Conservation (phyloP, 2,329 filamentous ascomycete species). For the Chaetomiaceae sp. region DNA sequence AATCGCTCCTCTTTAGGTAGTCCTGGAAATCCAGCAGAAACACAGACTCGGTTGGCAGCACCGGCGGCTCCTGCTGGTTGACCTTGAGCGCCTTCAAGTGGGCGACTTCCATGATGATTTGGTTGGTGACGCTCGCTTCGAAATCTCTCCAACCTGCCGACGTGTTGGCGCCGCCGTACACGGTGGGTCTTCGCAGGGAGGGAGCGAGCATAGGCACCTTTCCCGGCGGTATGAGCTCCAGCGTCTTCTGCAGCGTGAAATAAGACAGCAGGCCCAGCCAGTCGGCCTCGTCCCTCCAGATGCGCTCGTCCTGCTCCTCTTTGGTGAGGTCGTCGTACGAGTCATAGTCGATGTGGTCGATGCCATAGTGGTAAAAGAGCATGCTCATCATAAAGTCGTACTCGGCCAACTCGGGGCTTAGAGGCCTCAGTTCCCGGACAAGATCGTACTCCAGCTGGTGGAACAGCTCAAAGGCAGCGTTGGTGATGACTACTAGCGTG, state of each 20-base stretch:
- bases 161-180: conserved; percentile 26
- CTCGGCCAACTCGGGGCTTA: conserved; percentile 12
- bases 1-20: conserved; percentile 20
- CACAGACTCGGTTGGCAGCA: conserved; percentile 28
- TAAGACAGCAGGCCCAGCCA: conserved; percentile 29
- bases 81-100: conserved; percentile 29
- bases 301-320: conserved; percentile 24
- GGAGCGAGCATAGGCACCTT: conserved; percentile 27
- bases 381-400: conserved; percentile 29
- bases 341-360: conserved; percentile 31
- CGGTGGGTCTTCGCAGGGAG: conserved; percentile 4
- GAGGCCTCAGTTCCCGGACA: conserved; percentile 18
- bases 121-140: conserved; percentile 20
- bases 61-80: conserved; percentile 17
- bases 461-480: conserved; percentile 33
- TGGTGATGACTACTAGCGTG: conserved; percentile 31
- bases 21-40: conserved; percentile 28
- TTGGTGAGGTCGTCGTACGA: conserved; percentile 20
- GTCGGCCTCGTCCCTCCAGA: conserved; percentile 29
- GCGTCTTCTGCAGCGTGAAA: conserved; percentile 17
- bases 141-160: conserved; percentile 21
- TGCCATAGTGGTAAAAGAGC: conserved; percentile 28
- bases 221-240: conserved; percentile 22
- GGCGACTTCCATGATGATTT: conserved; percentile 27
- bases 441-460: conserved; percentile 30